Conservation (phyloP, 2,329 filamentous ascomycete species). For the Fusarium graminum region DNA sequence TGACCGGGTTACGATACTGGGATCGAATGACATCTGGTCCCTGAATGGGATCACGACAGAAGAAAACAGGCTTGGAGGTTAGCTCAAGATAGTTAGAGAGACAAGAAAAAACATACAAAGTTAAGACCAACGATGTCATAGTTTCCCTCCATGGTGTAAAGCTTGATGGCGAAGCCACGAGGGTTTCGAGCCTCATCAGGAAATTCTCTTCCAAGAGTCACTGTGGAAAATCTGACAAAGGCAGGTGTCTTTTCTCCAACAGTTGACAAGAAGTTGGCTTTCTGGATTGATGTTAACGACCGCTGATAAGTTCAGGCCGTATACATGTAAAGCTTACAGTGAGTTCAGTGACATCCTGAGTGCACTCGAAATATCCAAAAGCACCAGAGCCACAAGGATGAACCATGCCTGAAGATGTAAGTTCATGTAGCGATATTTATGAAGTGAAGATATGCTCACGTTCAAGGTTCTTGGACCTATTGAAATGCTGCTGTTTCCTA, state of each 20-base stretch:
- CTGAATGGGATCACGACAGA: slow-evolving; percentile 20
- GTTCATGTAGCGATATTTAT: rapidly evolving
- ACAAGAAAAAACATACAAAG: background rate
- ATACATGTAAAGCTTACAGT: background rate
- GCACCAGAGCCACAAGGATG: slow-evolving; percentile 15
- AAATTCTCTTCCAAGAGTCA: slow-evolving; percentile 7
- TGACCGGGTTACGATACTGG: slow-evolving; percentile 9
- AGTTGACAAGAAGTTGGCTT: slow-evolving; percentile 12
- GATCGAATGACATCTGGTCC: slow-evolving; percentile 21
- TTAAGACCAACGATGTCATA: slow-evolving; percentile 4
- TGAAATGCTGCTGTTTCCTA: slow-evolving; percentile 19
- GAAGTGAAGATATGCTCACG: background rate
- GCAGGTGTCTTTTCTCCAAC: slow-evolving; percentile 9
- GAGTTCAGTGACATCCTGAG: slow-evolving; percentile 10
- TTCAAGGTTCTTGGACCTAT: slow-evolving; percentile 20
- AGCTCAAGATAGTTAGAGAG: background rate
- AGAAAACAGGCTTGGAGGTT: slow-evolving; percentile 3
- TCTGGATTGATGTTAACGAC: background rate
- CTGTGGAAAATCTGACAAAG: slow-evolving; percentile 16
- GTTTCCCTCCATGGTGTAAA: slow-evolving; percentile 12
- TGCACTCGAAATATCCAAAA: slow-evolving; percentile 17
- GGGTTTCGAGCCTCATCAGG: slow-evolving; percentile 16
- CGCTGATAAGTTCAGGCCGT: rapidly evolving
- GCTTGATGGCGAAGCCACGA: slow-evolving; percentile 12
- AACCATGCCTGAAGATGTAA: slow-evolving; percentile 2